Evolutionary conservation across 2,329 filamentous ascomycete genomes (phyloP), one percentile per base, ranked within the genome.

Genomic region (Claviceps cyperi): DNA sequence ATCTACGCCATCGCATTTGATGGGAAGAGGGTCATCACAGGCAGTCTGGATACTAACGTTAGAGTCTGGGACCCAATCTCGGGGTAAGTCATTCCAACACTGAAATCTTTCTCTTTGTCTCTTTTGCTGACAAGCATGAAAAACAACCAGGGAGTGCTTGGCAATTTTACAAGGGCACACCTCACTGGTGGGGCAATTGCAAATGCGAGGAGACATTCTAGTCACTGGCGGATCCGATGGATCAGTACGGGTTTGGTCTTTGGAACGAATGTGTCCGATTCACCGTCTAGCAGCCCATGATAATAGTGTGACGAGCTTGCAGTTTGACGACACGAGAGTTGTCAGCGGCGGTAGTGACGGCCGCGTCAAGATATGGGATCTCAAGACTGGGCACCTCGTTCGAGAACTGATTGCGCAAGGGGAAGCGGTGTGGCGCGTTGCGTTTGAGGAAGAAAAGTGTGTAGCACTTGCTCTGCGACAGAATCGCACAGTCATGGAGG

Each of bases 1-100:
- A 98, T 98, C 52, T 98, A 98, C 64, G 92, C 92, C 19, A 94
- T 98, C 63, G 92, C 92, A 1, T 98, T 97, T 66, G 92, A 98
- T 63, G 92, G 92, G 39, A 83, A 83, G 57, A 80, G 90, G 55
- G 90, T 98, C 51, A 91, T 94, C 37, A 98, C 92, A 9, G 92
- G 92, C 48, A 96, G 90, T 65, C 72, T 98, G 54, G 92, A 98
- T 67, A 98, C 92, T 3, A 96, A 91, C 59, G 91, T 98, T 24
- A 78, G 92, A 55, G 94, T 98, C 54, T 98, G 92, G 92, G 89
- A 98, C 71, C 87, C 88, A 24, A 80, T 76, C 47, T 88, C 87
- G 59, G 90, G 89, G 83, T 86, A 73, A 69, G 81, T 51, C 4
- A 46, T 13, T 19, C 5, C 9, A 6, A 21, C 17, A 13, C 13